Percentiles rank a stretch among this genome's conserved stretches.
phyloP scores from a whole-genome alignment of 306 rosid genomes.

The Cicer pinnatifidum region DNA sequence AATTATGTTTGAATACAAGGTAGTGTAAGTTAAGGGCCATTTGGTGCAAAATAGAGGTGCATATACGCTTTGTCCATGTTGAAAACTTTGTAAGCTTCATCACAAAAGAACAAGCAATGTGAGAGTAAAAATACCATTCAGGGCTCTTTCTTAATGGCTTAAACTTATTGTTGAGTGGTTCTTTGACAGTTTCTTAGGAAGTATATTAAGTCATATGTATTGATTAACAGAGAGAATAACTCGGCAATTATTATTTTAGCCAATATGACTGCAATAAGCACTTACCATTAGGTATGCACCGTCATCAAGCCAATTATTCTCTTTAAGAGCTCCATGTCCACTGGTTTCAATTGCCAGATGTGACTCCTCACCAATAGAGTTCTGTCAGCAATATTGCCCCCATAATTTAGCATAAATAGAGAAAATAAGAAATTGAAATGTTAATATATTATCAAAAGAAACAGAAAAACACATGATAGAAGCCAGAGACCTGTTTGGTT shows the following conservation, averaged over 20 bases:
- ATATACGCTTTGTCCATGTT: neutral
- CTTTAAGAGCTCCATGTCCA: slow-evolving; percentile 99
- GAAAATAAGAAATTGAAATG: slow-evolving; percentile 25
- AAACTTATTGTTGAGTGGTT: neutral
- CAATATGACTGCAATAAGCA: slow-evolving; percentile 24
- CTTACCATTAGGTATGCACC: slow-evolving; percentile 98
- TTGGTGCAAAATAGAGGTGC: slow-evolving; percentile 24
- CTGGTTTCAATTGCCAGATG: slow-evolving; percentile 98
- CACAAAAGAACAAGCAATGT: neutral
- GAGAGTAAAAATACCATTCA: neutral
- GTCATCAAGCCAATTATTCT: slow-evolving; percentile 97
- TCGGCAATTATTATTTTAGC: slow-evolving; percentile 15
- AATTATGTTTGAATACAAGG: slow-evolving; percentile 22
- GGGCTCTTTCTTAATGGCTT: slow-evolving; percentile 16
- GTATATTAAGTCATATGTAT: slow-evolving; percentile 21
- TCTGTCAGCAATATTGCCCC: slow-evolving; percentile 57
- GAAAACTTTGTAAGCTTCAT: neutral
- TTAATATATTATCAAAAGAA: slow-evolving; percentile 3
- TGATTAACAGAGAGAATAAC: slow-evolving; percentile 40
- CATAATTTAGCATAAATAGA: slow-evolving; percentile 17
- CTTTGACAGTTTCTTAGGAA: slow-evolving; percentile 8
- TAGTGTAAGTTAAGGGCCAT: neutral
- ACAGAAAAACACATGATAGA: neutral
- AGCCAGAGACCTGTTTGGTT: neutral
- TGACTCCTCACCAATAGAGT: slow-evolving; percentile 82